A percentile compares a stretch with the other conserved stretches of the same genome.
phyloP scores from a whole-genome alignment of 179 eudicot species.

The Pouteria campechiana region DNA sequence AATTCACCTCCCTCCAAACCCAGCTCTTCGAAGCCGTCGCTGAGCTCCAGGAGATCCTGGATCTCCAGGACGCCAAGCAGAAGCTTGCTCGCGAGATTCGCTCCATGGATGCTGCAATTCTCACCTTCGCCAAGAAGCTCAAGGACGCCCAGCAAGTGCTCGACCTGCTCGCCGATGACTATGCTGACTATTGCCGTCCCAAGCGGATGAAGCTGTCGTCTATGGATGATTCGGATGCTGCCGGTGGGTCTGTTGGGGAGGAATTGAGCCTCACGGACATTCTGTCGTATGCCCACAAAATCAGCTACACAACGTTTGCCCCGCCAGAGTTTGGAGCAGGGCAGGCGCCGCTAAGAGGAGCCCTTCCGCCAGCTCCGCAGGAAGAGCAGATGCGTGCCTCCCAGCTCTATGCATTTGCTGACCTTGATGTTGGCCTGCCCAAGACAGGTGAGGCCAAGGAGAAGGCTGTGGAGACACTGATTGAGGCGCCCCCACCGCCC shows the following conservation, averaged over 20 bases:
- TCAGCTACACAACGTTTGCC: constrained; percentile 96
- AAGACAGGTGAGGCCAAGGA: constrained; percentile 49
- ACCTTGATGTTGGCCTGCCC: constrained; percentile 79
- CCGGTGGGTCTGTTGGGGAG: constrained; percentile 55
- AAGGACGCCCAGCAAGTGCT: constrained; percentile 77
- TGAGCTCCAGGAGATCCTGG: constrained; percentile 89
- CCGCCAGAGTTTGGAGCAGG: constrained; percentile 95
- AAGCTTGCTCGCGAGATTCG: constrained; percentile 51
- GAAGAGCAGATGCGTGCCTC: constrained; percentile 97
- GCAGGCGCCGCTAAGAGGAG: constrained; percentile 72
- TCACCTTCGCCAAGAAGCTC: constrained; percentile 78
- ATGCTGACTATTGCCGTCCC: constrained; percentile 69
- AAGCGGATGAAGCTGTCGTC: constrained; percentile 56
- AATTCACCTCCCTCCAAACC: constrained; percentile 64
- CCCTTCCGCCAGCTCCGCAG: constrained; percentile 95
- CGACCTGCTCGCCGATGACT: constrained; percentile 80
- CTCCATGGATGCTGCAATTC: constrained; percentile 53
- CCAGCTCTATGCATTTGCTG: constrained; percentile 67
- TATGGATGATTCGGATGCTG: constrained; percentile 21
- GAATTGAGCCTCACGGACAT: constrained; percentile 61
- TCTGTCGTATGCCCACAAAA: constrained; percentile 76
- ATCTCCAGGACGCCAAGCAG: constrained; percentile 75
- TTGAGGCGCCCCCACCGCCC: constrained; percentile 28
- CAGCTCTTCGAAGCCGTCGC: constrained; percentile 82
- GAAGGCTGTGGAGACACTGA: constrained; percentile 42